Conservation (phyloP, 2,329 filamentous ascomycete species). For the Fusarium sp. region DNA sequence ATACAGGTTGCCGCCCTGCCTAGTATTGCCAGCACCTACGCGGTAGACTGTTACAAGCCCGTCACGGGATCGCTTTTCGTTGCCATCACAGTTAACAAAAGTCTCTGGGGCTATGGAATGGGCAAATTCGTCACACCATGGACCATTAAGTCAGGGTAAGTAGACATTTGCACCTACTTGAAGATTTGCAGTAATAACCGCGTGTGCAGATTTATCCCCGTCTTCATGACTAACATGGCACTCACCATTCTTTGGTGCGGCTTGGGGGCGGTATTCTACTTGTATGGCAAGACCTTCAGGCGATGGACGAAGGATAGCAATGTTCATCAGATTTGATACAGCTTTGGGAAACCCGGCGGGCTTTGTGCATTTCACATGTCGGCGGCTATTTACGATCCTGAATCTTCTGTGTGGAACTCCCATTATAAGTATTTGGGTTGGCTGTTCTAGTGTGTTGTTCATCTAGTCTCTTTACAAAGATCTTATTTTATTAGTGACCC, state of each 20-base stretch:
- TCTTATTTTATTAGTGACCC: no score
- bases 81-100: conserved; percentile 7
- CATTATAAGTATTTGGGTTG: no score
- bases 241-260: conserved; percentile 5
- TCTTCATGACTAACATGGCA: conserved; percentile 20
- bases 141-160: conserved; percentile 23
- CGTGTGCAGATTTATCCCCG: neutral
- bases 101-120: conserved; percentile 13
- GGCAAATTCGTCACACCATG: conserved; percentile 13
- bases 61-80: conserved; percentile 11
- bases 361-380: no score
- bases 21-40: conserved; percentile 4
- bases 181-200: fast-evolving
- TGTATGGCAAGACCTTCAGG: conserved; percentile 13
- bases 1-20: conserved; percentile 8
- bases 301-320: conserved; percentile 13
- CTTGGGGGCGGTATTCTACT: neutral
- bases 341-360: no score
- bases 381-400: no score
- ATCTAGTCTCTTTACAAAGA: no score
- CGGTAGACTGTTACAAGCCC: conserved; percentile 15
- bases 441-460: no score
- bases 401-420: no score
- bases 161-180: fast-evolving
- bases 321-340: neutral